These are phyloP conservation scores for Gliomastix tumulicola DNA, from an alignment of 2,329 filamentous ascomycete species.

Conservation along the genomic window DNA sequence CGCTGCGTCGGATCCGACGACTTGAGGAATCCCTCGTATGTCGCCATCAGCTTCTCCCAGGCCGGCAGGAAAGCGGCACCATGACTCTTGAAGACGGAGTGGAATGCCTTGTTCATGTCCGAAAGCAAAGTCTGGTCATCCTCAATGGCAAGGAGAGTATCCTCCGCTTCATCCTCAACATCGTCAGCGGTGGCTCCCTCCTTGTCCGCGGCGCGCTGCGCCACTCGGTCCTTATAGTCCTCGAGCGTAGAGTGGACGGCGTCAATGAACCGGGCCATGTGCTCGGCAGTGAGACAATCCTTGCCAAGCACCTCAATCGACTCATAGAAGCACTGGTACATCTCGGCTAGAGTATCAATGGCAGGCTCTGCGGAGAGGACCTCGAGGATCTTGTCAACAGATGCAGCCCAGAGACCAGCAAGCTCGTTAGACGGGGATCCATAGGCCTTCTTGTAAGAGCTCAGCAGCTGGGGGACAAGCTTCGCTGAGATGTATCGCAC, in stretches of 20 bases:
- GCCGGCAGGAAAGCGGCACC: slow-evolving; percentile 74
- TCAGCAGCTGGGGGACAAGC: slow-evolving; percentile 85
- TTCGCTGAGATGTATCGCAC: slow-evolving; percentile 93
- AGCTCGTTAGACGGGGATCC: slow-evolving; percentile 75
- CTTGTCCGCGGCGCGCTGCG: slow-evolving; percentile 75
- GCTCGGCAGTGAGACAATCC: slow-evolving; percentile 66
- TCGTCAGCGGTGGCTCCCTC: slow-evolving; percentile 70
- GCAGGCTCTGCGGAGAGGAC: slow-evolving; percentile 90
- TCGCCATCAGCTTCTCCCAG: slow-evolving; percentile 80
- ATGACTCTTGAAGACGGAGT: slow-evolving; percentile 98
- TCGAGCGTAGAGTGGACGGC: slow-evolving; percentile 79
- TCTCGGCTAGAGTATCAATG: slow-evolving; percentile 92
- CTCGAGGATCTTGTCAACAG: slow-evolving; percentile 86
- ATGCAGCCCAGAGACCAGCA: slow-evolving; percentile 73
- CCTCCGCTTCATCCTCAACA: slow-evolving; percentile 83
- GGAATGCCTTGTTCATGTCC: slow-evolving; percentile 99
- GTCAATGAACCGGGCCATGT: slow-evolving; percentile 85
- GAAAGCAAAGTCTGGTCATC: slow-evolving; percentile 94
- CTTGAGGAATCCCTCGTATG: slow-evolving; percentile 78
- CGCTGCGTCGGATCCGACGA: slow-evolving; percentile 82
- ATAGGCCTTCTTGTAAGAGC: slow-evolving; percentile 89
- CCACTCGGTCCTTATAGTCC: slow-evolving; percentile 86
- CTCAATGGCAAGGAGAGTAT: slow-evolving; percentile 84
- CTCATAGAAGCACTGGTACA: slow-evolving; percentile 99
- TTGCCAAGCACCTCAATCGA: slow-evolving; percentile 90